These are phyloP conservation scores for Penicillium sp. DNA, from an alignment of 2,329 filamentous ascomycete species.

Conservation along the genomic window DNA sequence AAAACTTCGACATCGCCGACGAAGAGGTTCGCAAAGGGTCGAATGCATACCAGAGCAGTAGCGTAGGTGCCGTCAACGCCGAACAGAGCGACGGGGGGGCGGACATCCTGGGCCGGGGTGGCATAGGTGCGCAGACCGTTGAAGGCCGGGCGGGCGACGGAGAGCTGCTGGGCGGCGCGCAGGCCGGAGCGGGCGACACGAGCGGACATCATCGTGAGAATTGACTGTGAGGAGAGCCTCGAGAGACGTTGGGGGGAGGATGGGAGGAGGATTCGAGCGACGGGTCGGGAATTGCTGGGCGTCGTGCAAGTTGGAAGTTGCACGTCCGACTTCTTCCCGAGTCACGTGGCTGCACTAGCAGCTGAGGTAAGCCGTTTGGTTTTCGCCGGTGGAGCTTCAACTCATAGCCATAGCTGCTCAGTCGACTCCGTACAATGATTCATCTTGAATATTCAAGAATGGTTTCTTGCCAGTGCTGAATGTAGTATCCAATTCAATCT, in stretches of 20 bases:
- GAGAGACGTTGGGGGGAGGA: constrained; percentile 28
- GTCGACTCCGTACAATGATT: no score
- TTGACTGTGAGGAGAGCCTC: constrained; percentile 34
- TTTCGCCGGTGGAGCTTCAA: constrained; percentile 4
- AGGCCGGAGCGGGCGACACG: constrained; percentile 63
- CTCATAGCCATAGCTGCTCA: background rate
- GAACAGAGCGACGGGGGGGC: constrained; percentile 89
- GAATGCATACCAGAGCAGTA: constrained; percentile 84
- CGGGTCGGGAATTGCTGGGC: constrained; percentile 33
- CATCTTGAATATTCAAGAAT: background rate
- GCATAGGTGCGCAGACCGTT: constrained; percentile 75
- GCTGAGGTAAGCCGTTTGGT: constrained; percentile 22
- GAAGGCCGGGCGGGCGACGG: constrained; percentile 47
- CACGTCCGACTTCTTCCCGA: constrained; percentile 37
- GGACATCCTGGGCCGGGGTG: constrained; percentile 69
- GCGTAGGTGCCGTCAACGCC: constrained; percentile 98
- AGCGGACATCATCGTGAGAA: constrained; percentile 60
- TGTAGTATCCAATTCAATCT: background rate
- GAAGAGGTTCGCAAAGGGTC: constrained; percentile 13
- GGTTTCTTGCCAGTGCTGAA: background rate
- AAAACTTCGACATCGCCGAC: constrained; percentile 17
- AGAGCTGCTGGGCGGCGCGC: constrained; percentile 57
- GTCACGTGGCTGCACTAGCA: constrained; percentile 27
- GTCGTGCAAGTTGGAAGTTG: constrained; percentile 35
- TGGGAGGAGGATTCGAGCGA: constrained; percentile 37